phyloP scores from a whole-genome alignment of 164 flowering plant genomes.

The Piper longum region DNA sequence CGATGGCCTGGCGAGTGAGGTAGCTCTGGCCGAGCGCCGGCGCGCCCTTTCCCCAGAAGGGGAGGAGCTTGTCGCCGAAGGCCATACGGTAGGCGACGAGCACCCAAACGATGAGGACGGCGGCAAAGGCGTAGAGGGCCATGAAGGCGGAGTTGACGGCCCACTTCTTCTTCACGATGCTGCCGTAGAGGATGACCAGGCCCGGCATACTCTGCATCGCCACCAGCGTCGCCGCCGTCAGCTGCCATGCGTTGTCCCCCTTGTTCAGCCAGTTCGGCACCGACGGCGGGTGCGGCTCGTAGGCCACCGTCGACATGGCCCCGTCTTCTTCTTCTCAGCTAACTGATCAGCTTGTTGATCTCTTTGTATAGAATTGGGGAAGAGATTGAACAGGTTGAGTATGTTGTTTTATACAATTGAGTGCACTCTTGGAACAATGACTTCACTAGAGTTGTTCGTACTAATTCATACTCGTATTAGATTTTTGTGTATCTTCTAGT shows the following conservation, averaged over 20 bases:
- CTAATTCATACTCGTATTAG: no score
- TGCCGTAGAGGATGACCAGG: conserved; percentile 18
- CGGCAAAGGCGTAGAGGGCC: conserved; percentile 23
- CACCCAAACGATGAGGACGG: conserved; percentile 17
- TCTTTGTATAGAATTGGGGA: no score
- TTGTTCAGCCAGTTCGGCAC: conserved; percentile 22
- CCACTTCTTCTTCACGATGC: conserved; percentile 24
- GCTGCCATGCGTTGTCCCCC: conserved; percentile 24
- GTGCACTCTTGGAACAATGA: no score
- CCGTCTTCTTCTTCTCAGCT: no score
- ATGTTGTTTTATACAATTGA: no score
- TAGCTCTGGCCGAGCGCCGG: conserved; percentile 11
- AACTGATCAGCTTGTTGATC: no score
- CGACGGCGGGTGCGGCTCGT: conserved; percentile 1
- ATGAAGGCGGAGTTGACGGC: conserved; percentile 22
- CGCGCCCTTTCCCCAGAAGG: conserved; percentile 17
- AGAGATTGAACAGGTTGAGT: no score
- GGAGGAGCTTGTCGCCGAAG: conserved; percentile 13
- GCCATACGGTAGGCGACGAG: conserved; percentile 16
- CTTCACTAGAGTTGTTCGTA: no score
- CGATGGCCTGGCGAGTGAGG: conserved; percentile 5
- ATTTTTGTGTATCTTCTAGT: no score
- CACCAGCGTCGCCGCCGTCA: conserved; percentile 17
- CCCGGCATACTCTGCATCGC: conserved; percentile 22
- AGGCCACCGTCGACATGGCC: background rate